Conservation (phyloP, 257 asterid genomes). For the Parsonsia alboflavescens region DNA sequence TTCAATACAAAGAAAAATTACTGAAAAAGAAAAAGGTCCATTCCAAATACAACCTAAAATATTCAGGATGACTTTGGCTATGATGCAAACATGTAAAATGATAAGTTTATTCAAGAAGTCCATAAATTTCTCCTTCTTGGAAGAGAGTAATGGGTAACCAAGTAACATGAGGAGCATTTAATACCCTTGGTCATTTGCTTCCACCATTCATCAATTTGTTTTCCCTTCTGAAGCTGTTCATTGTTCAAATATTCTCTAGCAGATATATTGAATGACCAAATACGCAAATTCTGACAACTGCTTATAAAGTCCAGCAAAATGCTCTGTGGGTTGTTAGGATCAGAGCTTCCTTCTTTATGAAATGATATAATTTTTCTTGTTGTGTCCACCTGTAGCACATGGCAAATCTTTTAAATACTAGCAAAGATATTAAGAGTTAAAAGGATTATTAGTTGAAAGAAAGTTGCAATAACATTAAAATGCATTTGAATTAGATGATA, state of each 20-base stretch:
- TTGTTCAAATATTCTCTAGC: constrained; percentile 88
- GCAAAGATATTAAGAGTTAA: background rate
- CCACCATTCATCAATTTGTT: constrained; percentile 99
- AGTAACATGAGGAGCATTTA: background rate
- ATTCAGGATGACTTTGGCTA: constrained; percentile 1
- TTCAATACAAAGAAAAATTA: too few relatives aligned
- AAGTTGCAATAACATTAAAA: background rate
- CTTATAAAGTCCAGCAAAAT: constrained; percentile 91
- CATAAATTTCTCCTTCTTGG: background rate
- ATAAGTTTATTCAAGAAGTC: background rate
- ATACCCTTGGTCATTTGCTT: constrained; percentile 92
- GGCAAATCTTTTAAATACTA: constrained; percentile 5
- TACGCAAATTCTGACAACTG: constrained; percentile 97
- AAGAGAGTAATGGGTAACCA: background rate
- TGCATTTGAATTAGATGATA: constrained; percentile 6
- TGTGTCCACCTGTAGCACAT: constrained; percentile 70
- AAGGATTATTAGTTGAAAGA: background rate
- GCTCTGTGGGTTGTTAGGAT: constrained; percentile 84
- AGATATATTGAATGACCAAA: constrained; percentile 81
- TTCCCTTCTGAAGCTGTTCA: constrained; percentile 97
- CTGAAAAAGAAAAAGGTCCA: too few relatives aligned
- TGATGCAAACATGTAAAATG: background rate
- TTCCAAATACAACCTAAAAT: background rate
- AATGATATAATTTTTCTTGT: constrained; percentile 87
- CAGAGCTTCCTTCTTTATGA: constrained; percentile 88